phyloP scores from a whole-genome alignment of 1,284 basidiomycete species.

The Melanopsichium pennsylvanicum region DNA sequence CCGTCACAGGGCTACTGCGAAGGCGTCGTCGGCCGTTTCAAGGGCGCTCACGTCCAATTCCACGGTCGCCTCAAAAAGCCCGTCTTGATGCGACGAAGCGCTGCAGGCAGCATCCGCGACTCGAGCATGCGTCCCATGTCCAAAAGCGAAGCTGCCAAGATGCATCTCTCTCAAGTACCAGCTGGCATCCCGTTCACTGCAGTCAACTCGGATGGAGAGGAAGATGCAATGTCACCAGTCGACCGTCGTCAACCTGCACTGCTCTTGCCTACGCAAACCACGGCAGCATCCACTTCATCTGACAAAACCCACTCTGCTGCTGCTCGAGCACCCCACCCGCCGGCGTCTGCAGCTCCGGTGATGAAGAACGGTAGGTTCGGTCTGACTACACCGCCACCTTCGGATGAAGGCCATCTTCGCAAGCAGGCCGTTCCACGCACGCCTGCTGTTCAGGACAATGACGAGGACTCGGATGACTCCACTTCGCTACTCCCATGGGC shows the following conservation, averaged over 20 bases:
- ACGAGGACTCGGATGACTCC: conserved; percentile 58
- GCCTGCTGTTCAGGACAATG: conserved; percentile 17
- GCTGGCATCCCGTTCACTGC: conserved; percentile 54
- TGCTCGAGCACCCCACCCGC: not conserved
- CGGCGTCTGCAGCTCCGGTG: conserved; percentile 7
- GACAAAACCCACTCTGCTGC: not conserved
- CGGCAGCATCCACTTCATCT: conserved; percentile 13
- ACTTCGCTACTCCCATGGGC: conserved; percentile 59
- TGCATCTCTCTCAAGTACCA: conserved; percentile 49
- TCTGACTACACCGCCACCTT: conserved; percentile 55
- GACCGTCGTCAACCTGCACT: conserved; percentile 14
- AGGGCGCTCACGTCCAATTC: conserved; percentile 75
- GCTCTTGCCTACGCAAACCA: conserved; percentile 8
- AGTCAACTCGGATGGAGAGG: conserved; percentile 58
- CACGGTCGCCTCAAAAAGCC: conserved; percentile 80
- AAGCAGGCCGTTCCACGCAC: conserved; percentile 14
- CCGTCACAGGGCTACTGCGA: conserved; percentile 76
- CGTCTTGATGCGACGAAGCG: conserved; percentile 67
- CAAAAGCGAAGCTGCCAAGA: conserved; percentile 50
- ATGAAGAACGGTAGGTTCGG: conserved; percentile 32
- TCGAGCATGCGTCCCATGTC: conserved; percentile 57
- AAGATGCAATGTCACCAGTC: conserved; percentile 23
- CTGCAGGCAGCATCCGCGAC: conserved; percentile 49
- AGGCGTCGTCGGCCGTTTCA: conserved; percentile 85
- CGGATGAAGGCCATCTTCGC: conserved; percentile 56